Evolutionary conservation across 2,329 filamentous ascomycete species (phyloP).

Genomic region (Fusarium nurragi): DNA sequence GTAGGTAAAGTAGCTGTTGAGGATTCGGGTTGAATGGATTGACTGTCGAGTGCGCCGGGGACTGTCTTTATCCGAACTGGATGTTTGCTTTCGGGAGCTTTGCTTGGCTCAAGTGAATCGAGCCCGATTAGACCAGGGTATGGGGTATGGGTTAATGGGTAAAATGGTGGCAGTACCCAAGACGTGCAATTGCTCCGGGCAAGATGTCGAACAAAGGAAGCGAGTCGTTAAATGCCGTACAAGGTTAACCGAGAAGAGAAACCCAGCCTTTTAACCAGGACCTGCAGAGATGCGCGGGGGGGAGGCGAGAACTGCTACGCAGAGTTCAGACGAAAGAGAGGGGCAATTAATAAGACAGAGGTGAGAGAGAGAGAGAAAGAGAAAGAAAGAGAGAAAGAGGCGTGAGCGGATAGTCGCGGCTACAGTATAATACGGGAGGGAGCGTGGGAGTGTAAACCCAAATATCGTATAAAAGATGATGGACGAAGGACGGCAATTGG

Average conservation of each 20-base stretch:
- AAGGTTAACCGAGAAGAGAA: constrained; percentile 5
- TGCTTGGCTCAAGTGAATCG: constrained; percentile 29
- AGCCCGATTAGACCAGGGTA: constrained; percentile 23
- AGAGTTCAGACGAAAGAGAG: constrained; percentile 19
- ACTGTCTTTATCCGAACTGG: constrained; percentile 29
- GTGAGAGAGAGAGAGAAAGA: background rate
- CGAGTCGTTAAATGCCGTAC: constrained; percentile 11
- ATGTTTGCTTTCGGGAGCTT: constrained; percentile 28
- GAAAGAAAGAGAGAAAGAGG: background rate
- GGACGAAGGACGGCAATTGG: constrained; percentile 27
- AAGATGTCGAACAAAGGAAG: constrained; percentile 19
- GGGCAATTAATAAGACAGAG: constrained; percentile 25
- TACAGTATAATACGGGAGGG: background rate
- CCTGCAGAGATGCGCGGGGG: constrained; percentile 9
- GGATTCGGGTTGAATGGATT: constrained; percentile 29
- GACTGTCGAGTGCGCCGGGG: constrained; percentile 9
- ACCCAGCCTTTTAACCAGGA: background rate
- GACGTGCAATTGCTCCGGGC: constrained; percentile 36
- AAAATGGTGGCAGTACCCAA: constrained; percentile 14
- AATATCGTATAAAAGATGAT: constrained; percentile 29
- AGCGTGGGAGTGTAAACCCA: constrained; percentile 11
- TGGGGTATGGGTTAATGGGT: background rate
- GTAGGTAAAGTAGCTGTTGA: constrained; percentile 24
- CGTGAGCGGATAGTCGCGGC: constrained; percentile 26
- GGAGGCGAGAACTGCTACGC: background rate